These are phyloP conservation scores for Mycosphaerella arachidis DNA, from an alignment of 2,329 filamentous ascomycete species.

Conservation along the genomic window DNA sequence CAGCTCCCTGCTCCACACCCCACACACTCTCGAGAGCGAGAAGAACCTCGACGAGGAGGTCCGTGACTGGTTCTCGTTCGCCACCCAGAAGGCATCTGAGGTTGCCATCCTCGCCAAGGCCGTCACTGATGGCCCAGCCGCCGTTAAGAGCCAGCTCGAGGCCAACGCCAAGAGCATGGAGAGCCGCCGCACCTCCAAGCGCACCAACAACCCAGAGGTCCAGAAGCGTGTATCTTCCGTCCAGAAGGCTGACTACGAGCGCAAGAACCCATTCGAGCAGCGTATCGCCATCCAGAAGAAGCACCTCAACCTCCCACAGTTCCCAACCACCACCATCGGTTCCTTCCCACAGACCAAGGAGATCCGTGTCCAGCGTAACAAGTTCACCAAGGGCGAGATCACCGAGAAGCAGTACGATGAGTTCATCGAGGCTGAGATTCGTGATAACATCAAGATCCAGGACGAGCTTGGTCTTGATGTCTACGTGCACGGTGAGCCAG, in stretches of 20 bases:
- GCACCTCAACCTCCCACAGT: slow-evolving; percentile 87
- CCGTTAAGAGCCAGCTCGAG: slow-evolving; percentile 84
- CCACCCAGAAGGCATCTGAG: slow-evolving; percentile 87
- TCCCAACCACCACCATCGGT: slow-evolving; percentile 98
- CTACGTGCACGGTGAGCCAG: slow-evolving; percentile 96
- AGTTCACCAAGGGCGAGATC: slow-evolving; percentile 98
- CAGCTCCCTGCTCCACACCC: slow-evolving; percentile 95
- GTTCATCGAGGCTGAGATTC: slow-evolving; percentile 99
- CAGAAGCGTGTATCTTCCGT: slow-evolving; percentile 94
- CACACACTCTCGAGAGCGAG: slow-evolving; percentile 96
- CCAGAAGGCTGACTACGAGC: slow-evolving; percentile 79
- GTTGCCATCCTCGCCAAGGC: slow-evolving; percentile 94
- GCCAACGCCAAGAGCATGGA: slow-evolving; percentile 94
- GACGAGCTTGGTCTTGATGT: slow-evolving; percentile 97
- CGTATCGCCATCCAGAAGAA: slow-evolving; percentile 87
- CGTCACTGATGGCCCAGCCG: slow-evolving; percentile 82
- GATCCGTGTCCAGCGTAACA: slow-evolving; percentile 94
- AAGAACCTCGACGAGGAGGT: slow-evolving; percentile 96
- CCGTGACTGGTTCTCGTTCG: slow-evolving; percentile 98
- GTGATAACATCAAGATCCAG: slow-evolving; percentile 91
- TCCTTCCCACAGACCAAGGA: slow-evolving; percentile 99
- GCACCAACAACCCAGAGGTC: slow-evolving; percentile 95
- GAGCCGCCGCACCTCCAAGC: slow-evolving; percentile 82
- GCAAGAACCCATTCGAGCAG: slow-evolving; percentile 79
- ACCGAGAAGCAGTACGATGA: slow-evolving; percentile 88